A percentile compares a stretch with the other conserved stretches of the same genome.
Evolutionary conservation across 73 alveolate species (phyloP).

Genomic region (Durusdinium trenchii): DNA sequence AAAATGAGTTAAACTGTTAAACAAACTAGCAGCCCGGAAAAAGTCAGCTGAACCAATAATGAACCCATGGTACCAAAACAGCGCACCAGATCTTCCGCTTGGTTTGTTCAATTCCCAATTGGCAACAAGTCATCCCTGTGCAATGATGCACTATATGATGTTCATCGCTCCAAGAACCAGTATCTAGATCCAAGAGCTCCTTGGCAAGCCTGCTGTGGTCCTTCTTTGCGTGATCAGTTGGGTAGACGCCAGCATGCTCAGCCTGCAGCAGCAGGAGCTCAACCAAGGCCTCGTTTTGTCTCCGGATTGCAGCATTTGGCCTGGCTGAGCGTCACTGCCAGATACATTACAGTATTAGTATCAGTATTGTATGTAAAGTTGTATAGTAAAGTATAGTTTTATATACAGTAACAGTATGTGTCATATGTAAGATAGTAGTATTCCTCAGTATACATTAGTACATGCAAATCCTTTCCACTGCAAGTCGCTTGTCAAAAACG

Average conservation of each 20-base stretch:
- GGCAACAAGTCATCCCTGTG: not conserved
- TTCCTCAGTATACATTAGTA: no score
- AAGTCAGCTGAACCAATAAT: not conserved
- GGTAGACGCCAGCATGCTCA: no score
- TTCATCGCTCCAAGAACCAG: not conserved
- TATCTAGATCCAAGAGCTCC: not conserved
- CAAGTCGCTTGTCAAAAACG: no score
- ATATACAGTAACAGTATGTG: no score
- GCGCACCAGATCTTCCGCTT: not conserved
- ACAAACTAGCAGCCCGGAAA: not conserved
- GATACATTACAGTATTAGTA: no score
- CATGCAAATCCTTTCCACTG: no score
- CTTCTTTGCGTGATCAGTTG: not conserved
- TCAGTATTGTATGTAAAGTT: no score
- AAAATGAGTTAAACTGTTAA: not conserved
- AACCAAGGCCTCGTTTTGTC: not conserved
- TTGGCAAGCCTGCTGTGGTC: not conserved
- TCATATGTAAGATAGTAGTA: no score
- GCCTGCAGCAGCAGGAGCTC: not conserved
- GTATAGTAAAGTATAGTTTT: no score
- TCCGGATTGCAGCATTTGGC: not conserved
- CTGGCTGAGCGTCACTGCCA: no score
- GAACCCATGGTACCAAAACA: not conserved
- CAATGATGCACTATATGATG: not conserved
- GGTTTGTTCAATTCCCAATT: not conserved